phyloP scores from a whole-genome alignment of 1,284 basidiomycete species.

The Veloboletus limbatus region DNA sequence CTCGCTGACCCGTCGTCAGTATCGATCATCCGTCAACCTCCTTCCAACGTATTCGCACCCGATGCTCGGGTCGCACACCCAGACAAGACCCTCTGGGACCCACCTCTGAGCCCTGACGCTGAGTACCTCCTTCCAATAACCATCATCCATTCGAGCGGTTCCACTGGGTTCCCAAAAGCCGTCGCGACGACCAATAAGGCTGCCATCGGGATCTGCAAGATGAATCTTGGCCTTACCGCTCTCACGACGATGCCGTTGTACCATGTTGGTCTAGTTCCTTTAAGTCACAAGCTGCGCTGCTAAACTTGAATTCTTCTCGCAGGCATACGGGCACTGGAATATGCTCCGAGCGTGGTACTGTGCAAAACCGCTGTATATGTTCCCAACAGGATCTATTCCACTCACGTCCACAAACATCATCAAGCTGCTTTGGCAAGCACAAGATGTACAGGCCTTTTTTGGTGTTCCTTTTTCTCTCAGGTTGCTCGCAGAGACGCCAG shows the following conservation, averaged over 20 bases:
- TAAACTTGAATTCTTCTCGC: neutral
- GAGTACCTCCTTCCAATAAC: slow-evolving; percentile 46
- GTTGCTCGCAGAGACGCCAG: too few relatives aligned
- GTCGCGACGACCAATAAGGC: slow-evolving; percentile 42
- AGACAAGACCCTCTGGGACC: slow-evolving; percentile 35
- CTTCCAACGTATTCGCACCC: slow-evolving; percentile 14
- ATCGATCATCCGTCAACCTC: slow-evolving; percentile 24
- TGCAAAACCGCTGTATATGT: slow-evolving; percentile 46
- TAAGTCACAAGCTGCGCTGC: neutral
- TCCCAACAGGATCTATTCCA: slow-evolving; percentile 47
- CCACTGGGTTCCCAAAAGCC: slow-evolving; percentile 47
- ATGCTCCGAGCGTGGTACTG: slow-evolving; percentile 40
- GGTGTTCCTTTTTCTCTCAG: slow-evolving; percentile 21
- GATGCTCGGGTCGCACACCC: slow-evolving; percentile 30
- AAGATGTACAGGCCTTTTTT: slow-evolving; percentile 18
- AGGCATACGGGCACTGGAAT: slow-evolving; percentile 23
- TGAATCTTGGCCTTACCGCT: slow-evolving; percentile 47
- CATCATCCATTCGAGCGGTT: slow-evolving; percentile 63
- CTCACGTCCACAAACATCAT: slow-evolving; percentile 49
- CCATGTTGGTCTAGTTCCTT: slow-evolving; percentile 34
- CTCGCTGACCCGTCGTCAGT: slow-evolving; percentile 21
- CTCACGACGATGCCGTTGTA: slow-evolving; percentile 43
- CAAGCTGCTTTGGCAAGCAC: slow-evolving; percentile 28
- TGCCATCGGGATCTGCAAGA: slow-evolving; percentile 36
- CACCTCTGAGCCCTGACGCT: slow-evolving; percentile 42